Conservation (phyloP, 169 alveolate genomes). For the Plasmodium coatneyi region DNA sequence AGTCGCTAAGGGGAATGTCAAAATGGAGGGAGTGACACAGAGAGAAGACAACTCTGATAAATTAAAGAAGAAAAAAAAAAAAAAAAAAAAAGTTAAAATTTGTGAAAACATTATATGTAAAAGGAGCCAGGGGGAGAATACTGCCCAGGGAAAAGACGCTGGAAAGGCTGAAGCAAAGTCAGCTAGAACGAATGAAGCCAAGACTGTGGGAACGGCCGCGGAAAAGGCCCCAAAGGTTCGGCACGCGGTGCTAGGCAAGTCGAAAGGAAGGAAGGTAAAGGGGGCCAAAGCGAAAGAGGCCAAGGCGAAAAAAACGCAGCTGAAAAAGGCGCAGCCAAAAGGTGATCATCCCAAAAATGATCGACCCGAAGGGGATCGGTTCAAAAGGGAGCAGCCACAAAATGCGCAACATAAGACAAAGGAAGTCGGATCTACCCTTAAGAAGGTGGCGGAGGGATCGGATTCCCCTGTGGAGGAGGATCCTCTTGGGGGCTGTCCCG, state of each 20-base stretch:
- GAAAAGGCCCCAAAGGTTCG: background rate
- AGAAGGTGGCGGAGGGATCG: background rate
- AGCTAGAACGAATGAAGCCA: background rate
- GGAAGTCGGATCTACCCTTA: background rate
- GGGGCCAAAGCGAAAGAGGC: background rate
- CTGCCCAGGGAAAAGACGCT: background rate
- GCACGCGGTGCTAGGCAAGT: background rate
- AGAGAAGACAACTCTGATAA: slow-evolving; percentile 2
- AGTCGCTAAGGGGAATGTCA: background rate
- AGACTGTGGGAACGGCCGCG: background rate
- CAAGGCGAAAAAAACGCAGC: background rate
- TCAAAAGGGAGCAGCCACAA: background rate
- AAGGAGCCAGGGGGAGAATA: background rate
- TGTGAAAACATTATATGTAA: background rate
- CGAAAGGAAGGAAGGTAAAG: background rate
- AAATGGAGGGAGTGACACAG: background rate
- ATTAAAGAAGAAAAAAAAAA: background rate
- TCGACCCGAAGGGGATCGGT: background rate
- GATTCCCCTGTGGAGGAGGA: background rate
- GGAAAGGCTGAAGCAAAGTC: background rate
- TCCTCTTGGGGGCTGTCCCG: background rate
- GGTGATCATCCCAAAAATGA: background rate
- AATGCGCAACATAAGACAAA: background rate
- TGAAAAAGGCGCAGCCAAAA: background rate
- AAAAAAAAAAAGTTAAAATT: background rate